Evolutionary conservation across 225 moss, liverwort and hornwort species (phyloP), one percentile per base, ranked within the genome.

Genomic region (Bryoerythrophyllum caledonicum): DNA sequence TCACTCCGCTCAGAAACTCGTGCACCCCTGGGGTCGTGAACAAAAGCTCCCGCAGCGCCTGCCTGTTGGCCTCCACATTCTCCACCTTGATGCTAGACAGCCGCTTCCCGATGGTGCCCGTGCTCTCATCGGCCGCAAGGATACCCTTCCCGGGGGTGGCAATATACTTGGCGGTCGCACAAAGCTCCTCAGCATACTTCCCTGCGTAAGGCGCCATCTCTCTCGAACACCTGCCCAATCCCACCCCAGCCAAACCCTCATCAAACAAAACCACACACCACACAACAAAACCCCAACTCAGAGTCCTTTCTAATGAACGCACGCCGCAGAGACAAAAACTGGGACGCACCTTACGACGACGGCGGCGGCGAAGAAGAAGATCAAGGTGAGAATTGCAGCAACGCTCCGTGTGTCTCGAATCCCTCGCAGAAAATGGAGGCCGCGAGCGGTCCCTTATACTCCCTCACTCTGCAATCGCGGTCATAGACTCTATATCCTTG

Each of bases 41-140:
- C 74, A 86, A 30, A 0, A 86, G 72, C 75, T 86, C 78, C 25
- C 86, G 62, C 6, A 86, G 72, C 35, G 86, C 82, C 46, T 86
- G 86, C 71, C 86, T 77, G 53, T 86, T 86, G 23, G 86, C 74
- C 63, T 86, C 86, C 43, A 86, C 86, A 75, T 86, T 86, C 86
- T 86, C 82, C 54, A 86, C 86, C 86, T 83, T 86, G 80, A 86
- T 86, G 72, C 86, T 64, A 19, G 86, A 46, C 66, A 82, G 40
- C 28, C 86, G 49, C 67, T 86, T 86, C 10, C 86, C 86, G 58
- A 82, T 82, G 32, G 82, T 84, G 27, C 85, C 85, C 28, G 85
- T 85, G 82, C 85, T 85, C 85, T 85, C 85, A 35, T 85, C 85
- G 44, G 85, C 85, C 1, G 85, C 85, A 0, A 85, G 82, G 16